Base-by-base conservation (phyloP, 495 filamentous ascomycete genomes). In the Aspergillus cavernicola region DNA sequence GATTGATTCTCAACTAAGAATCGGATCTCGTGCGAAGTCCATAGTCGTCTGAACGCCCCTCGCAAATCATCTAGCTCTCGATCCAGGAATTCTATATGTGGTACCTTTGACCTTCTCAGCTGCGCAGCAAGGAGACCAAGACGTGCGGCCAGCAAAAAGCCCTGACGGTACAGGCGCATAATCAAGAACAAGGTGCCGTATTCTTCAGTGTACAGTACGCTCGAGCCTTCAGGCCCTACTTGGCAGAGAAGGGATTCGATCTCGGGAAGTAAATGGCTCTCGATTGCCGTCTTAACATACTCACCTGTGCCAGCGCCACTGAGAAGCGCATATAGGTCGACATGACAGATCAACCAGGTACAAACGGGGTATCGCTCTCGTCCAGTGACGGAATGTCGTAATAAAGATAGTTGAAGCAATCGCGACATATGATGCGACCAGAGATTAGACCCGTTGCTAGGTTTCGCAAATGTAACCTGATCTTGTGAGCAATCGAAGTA, bases 381-480 rank as follows among this genome's bases (percentile, higher is more conserved):
- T 15, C 70, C 74, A 39, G 71, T 66, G 18, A 70, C 66, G 7
- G 75, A 61, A n/a, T 67, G 69, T 40, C 82, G 66, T 12, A 76
- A 60, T 15, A 77, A 61, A 6, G 74, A 64, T 31, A 82, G 80
- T 40, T 74, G 73, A 11, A 78, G 74, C 1, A 85, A 65, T 39
- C 77, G 80, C 33, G 74, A 74, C 49, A 80, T 71, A 53, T 83
- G 79, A 43, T 81, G 71, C 10, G 76, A 72, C 78, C 78, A 84
- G 44, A 82, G 68, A 39, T 74, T 79, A 16, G 76, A 68, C 36
- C 68, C 24, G 42, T 32, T 66, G 35, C 72, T 63, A 12, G 68
- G 66, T 54, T 74, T 73, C 4, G 72, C 70, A 32, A 75, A 74
- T 15, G 72, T 71, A 48, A 83, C 71, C 73, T 81, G 38, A 4